Conservation (phyloP, 805 yeast species). For the Candida caryicola region DNA sequence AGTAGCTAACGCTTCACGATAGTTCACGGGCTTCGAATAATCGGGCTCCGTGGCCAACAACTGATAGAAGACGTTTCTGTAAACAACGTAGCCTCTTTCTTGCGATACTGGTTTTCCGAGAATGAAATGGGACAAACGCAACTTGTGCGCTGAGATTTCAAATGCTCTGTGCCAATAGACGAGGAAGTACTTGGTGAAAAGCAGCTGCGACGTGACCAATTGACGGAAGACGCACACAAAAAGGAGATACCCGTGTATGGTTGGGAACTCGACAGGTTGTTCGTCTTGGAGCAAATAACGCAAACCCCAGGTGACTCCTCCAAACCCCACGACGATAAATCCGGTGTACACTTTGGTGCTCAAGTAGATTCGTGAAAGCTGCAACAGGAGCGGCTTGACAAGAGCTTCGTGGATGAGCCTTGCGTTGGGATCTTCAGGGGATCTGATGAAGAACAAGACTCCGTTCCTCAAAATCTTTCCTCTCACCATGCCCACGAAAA, state of each 20-base stretch:
- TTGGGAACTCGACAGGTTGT: not conserved
- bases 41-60: constrained; percentile 50
- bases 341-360: constrained; percentile 74
- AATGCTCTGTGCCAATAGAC: constrained; percentile 65
- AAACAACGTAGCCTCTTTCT: constrained; percentile 68
- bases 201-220: constrained; percentile 3
- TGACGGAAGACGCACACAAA: constrained; percentile 11
- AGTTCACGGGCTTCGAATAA: constrained; percentile 54
- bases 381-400: constrained; percentile 69
- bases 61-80: constrained; percentile 48
- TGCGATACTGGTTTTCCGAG: constrained; percentile 57
- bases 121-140: constrained; percentile 82
- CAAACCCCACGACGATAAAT: constrained; percentile 74
- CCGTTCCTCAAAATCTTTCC: constrained; percentile 76
- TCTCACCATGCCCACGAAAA: constrained; percentile 82
- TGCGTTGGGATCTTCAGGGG: constrained; percentile 91
- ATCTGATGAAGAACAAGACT: constrained; percentile 83
- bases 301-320: constrained; percentile 54
- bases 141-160: constrained; percentile 47
- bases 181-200: constrained; percentile 32
- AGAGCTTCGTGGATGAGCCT: constrained; percentile 84
- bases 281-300: constrained; percentile 17
- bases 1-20: constrained; percentile 40
- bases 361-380: constrained; percentile 66
- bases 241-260: not conserved